Base-by-base conservation (phyloP, 1,139 yeast species). In the Groenewaldozyma sp. region DNA sequence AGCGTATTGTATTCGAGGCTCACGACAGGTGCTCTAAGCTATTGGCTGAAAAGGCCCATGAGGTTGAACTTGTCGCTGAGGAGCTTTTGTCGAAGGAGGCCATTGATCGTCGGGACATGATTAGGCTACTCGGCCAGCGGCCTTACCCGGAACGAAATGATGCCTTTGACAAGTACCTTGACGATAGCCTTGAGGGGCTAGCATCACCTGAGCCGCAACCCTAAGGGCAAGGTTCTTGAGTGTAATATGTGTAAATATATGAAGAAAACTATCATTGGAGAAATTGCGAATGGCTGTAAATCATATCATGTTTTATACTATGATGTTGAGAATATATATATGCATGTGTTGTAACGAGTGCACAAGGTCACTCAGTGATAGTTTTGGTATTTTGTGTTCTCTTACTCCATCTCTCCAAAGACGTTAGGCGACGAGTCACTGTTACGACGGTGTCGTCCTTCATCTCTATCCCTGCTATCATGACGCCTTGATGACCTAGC, bases 71-170 rank as follows among this genome's bases (percentile, higher is more conserved):
- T 45, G 94, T 93, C 39, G 99, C 98, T 0, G 77, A 86, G 61
- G 87, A 82, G 55, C 68, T 93, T 45, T 68, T 88, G 51, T 67
- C 69, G 45, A 88, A 87, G 59, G 97, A 88, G 59, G 91, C 82
- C 28, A 74, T 88, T 34, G 82, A 93, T 2, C 75, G 96, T 59
- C 91, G 82, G 50, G 97, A 88, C 60, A 84, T 88, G 91, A 77
- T 86, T 45, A 69, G 87, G 48, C 62, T 88, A 39, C 69, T 88
- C 39, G 97, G 97, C 1, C 81, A 82, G 52, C 73, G 97, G 48
- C 95, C 95, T 10, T 88, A 81, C 71, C 81, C 83, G 4, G 95
- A 87, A 57, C 76, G 76, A 50, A 87, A 87, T 54, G 95, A 86
- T 54, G 95, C 95, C 3, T 88, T 88, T 64, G 95, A 86, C 62